Conservation (phyloP, 78 protist genomes). For the Bigelowiella natans region DNA sequence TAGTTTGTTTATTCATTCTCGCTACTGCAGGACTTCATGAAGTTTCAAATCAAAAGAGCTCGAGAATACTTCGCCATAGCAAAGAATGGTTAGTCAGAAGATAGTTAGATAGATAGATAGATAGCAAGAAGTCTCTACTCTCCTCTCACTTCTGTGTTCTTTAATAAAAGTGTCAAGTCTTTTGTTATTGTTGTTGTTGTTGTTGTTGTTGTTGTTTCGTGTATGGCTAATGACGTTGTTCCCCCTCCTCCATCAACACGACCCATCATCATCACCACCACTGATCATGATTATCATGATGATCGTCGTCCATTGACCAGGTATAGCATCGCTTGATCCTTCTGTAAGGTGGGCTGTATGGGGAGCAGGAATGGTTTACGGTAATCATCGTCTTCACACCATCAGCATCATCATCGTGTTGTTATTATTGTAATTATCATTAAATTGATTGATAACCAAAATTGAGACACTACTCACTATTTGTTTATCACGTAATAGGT, state of each 20-base stretch:
- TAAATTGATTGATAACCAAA: neutral
- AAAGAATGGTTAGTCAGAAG: neutral
- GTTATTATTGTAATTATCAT: neutral
- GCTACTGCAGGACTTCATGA: neutral
- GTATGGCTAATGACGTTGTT: too few relatives aligned
- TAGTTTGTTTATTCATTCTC: neutral
- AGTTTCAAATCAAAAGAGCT: neutral
- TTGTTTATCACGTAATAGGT: neutral
- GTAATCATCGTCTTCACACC: neutral
- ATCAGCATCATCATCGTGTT: neutral
- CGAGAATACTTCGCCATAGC: neutral
- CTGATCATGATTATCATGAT: too few relatives aligned
- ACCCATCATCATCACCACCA: too few relatives aligned
- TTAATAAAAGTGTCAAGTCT: too few relatives aligned
- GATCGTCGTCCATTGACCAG: too few relatives aligned
- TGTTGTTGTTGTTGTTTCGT: too few relatives aligned
- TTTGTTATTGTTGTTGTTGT: too few relatives aligned
- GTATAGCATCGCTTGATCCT: neutral
- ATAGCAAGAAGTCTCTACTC: too few relatives aligned
- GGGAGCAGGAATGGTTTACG: neutral
- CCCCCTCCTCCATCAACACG: too few relatives aligned
- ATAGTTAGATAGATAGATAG: too few relatives aligned
- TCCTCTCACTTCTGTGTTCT: too few relatives aligned
- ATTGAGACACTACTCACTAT: neutral
- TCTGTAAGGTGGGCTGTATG: neutral